A percentile compares a stretch with the other conserved stretches of the same genome.
Conservation (phyloP, 2,329 filamentous ascomycete species). For the Trichoderma lentiforme region DNA sequence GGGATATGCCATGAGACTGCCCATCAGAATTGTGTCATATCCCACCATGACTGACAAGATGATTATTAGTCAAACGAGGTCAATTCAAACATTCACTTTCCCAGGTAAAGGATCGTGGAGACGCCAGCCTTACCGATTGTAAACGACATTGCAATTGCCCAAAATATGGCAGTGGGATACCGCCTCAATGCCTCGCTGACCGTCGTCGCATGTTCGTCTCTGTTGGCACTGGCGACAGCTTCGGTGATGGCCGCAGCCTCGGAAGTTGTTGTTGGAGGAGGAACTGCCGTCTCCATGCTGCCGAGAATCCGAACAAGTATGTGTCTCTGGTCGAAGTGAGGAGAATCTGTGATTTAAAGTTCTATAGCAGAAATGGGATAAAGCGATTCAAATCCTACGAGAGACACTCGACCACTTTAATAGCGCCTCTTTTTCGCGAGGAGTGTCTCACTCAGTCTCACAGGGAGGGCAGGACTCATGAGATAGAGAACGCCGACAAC, state of each 20-base stretch:
- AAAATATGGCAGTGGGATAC: slow-evolving; percentile 32
- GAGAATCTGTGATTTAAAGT: not conserved
- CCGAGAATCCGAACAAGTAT: not conserved
- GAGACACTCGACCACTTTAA: not conserved
- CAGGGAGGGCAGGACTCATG: not conserved
- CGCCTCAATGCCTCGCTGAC: slow-evolving; percentile 24
- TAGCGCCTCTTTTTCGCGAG: not conserved
- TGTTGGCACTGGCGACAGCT: slow-evolving; percentile 21
- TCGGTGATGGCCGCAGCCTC: slow-evolving; percentile 6
- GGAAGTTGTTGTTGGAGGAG: not conserved
- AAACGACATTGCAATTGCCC: slow-evolving; percentile 29
- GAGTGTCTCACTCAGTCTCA: not conserved
- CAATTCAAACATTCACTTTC: not conserved
- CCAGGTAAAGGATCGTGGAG: not conserved
- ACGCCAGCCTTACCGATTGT: slow-evolving; percentile 11
- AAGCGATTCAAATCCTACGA: too few species aligned
- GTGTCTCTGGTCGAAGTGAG: not conserved
- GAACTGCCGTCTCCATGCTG: not conserved
- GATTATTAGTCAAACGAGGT: not conserved
- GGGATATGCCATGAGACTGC: slow-evolving; percentile 33
- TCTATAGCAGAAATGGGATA: not conserved
- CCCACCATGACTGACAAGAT: slow-evolving; percentile 37
- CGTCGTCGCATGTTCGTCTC: slow-evolving; percentile 25
- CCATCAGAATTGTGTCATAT: slow-evolving; percentile 31
- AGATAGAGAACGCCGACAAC: not conserved